Evolutionary conservation across 2,329 filamentous ascomycete species (phyloP).

Genomic region (Fusarium abutilonis): DNA sequence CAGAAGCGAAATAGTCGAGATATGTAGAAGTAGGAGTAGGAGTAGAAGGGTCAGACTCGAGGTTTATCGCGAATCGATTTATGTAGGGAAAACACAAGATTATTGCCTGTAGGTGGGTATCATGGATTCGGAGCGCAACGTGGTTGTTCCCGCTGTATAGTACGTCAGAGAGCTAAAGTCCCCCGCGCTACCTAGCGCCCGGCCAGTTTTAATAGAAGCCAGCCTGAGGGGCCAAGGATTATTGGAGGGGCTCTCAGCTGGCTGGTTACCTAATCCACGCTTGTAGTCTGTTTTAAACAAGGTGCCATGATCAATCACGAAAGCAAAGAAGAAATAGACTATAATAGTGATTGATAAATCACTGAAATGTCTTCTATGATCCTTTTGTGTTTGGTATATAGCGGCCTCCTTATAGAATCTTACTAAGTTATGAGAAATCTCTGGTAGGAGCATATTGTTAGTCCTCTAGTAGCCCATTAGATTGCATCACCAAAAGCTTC

Average conservation of each 20-base stretch:
- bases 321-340: too few species aligned
- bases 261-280: conserved; percentile 8
- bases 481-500: too few species aligned
- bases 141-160: conserved; percentile 36
- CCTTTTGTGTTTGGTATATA: too few species aligned
- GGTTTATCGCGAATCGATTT: neutral
- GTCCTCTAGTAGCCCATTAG: too few species aligned
- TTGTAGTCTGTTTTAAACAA: neutral
- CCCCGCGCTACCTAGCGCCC: conserved; percentile 44
- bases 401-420: too few species aligned
- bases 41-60: neutral
- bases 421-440: too few species aligned
- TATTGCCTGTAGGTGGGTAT: conserved; percentile 18
- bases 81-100: conserved; percentile 5
- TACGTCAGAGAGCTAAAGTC: conserved; percentile 34
- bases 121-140: conserved; percentile 38
- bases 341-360: too few species aligned
- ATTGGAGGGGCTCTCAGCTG: conserved; percentile 18
- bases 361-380: too few species aligned
- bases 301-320: too few species aligned
- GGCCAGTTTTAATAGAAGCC: conserved; percentile 1
- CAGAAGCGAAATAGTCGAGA: neutral
- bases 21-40: too few species aligned
- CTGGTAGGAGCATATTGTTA: too few species aligned
- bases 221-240: conserved; percentile 7